Conservation (phyloP, 164 flowering plant genomes). For the Kingdonia uniflora region DNA sequence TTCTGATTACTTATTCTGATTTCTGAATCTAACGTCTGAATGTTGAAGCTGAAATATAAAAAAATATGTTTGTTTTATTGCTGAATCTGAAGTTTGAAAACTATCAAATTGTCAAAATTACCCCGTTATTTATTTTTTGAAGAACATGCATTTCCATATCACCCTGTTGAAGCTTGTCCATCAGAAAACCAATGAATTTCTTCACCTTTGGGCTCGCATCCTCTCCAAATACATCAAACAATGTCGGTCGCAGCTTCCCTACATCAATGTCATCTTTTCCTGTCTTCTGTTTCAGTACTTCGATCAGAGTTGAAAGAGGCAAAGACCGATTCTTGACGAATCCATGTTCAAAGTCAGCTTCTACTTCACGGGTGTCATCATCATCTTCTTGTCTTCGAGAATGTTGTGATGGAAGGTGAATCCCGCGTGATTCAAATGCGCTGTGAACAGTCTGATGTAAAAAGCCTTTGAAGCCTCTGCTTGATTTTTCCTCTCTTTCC, state of each 20-base stretch:
- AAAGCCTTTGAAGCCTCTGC: slow-evolving; percentile 46
- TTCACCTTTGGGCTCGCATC: slow-evolving; percentile 95
- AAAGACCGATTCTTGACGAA: slow-evolving; percentile 54
- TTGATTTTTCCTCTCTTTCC: slow-evolving; percentile 9
- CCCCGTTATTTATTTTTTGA: too few relatives aligned
- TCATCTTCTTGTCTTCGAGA: slow-evolving; percentile 19
- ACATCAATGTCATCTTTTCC: slow-evolving; percentile 94
- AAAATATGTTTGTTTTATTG: too few relatives aligned
- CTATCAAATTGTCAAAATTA: too few relatives aligned
- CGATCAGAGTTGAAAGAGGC: slow-evolving; percentile 78
- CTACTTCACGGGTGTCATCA: slow-evolving; percentile 24
- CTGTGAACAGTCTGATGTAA: slow-evolving; percentile 37
- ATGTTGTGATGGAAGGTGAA: slow-evolving; percentile 33
- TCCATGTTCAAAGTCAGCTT: slow-evolving; percentile 16
- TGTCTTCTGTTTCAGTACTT: slow-evolving; percentile 82
- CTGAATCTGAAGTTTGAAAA: too few relatives aligned
- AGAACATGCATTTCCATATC: too few relatives aligned
- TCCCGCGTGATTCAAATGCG: slow-evolving; percentile 73
- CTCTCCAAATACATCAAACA: slow-evolving; percentile 77
- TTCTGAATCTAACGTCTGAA: too few relatives aligned
- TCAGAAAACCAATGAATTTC: slow-evolving; percentile 80
- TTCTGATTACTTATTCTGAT: too few relatives aligned
- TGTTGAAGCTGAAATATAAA: too few relatives aligned
- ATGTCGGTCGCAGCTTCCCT: slow-evolving; percentile 70
- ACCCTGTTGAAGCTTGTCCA: slow-evolving; percentile 48